Evolutionary conservation across 202 grass and related monocot species (phyloP), one percentile per base, ranked within the genome.

Genomic region (Musa balbisiana): DNA sequence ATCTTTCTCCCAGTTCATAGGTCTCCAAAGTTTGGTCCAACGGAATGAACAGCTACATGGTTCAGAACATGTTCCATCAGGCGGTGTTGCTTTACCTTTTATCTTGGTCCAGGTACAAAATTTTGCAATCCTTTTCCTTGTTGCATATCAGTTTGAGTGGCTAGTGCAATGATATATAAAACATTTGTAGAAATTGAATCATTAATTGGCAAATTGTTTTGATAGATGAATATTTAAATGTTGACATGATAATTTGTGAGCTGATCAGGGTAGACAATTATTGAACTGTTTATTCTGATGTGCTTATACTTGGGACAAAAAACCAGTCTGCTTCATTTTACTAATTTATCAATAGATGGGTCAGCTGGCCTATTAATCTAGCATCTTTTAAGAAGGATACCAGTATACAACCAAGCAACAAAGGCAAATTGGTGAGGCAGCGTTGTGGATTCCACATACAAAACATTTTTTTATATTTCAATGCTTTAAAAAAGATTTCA

Each of bases 11-110:
- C 82, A 93, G 95, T 86, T 72, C 82, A 75, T 67, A 90, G 89
- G 91, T 80, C 89, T 99, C 11, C 89, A 99, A 85, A 99, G 88
- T 53, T 87, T 99, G 81, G 85, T 95, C 53, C 87, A 85, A 62
- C 78, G 91, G 65, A 99, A 99, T 79, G 87, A 88, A 66, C 83
- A 95, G 73, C 82, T 99, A 21, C 87, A 92, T 84, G 81, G 85
- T 75, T 90, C 82, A 0, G 91, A 84, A 84, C 85, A 92, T 87
- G 64, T 82, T 83, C 95, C 95, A 79, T 90, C 95, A 1, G 95
- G 91, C 43, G 91, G 89, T 74, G 95, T 99, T 82, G 87, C 95
- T 65, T 89, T 95, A 78, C 95, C 95, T 71, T 99, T 99, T 80
- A 99, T 92, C 80, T 89, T 99, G 75, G 87, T 92, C 86, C 80